Evolutionary conservation across 1,139 yeast species (phyloP), one percentile per base, ranked within the genome.

Genomic region (Magnusiomyces sp.): DNA sequence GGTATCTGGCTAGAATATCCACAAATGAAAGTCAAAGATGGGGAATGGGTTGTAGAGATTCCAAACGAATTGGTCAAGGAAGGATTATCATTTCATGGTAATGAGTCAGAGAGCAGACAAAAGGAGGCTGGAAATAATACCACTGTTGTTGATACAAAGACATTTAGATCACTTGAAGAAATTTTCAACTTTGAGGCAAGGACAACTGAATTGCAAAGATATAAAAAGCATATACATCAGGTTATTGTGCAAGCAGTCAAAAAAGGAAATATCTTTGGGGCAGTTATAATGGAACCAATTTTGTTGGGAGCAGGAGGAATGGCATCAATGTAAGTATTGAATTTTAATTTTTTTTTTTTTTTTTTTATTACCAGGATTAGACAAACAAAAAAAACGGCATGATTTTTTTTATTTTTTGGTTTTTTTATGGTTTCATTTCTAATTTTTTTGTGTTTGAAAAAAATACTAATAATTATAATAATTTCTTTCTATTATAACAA

Each of bases 281-380:
- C 65, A 1, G 52, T 62, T 27, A 43, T 62, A 31, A 48, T 62
- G 45, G 65, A 62, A 46, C 64, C 64, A 2, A 55, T 61, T 2
- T 44, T 62, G 16, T 51, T 61, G 4, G 65, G 65, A 20, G 65
- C 65, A 1, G 65, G 65, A 7, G 65, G 65, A 19, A 62, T 62
- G 65, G 49, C 56, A n/a, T 56, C 59, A 9, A 58, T 56, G 58
- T 55, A 53, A 54, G 58, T 53, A 23, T 10, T 39, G 20, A 13
- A 11, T 31, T n/a, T n/a, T n/a, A n/a, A n/a, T n/a, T n/a, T n/a
- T n/a, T n/a, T n/a, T n/a, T n/a, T n/a, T n/a, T n/a, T n/a, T n/a
- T n/a, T n/a, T n/a, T n/a, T n/a, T n/a, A n/a, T n/a, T n/a, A n/a
- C n/a, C n/a, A n/a, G n/a, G n/a, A n/a, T n/a, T n/a, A n/a, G n/a